Evolutionary conservation across 495 filamentous ascomycete species (phyloP).

Genomic region (Hypoxylon cercidicola): DNA sequence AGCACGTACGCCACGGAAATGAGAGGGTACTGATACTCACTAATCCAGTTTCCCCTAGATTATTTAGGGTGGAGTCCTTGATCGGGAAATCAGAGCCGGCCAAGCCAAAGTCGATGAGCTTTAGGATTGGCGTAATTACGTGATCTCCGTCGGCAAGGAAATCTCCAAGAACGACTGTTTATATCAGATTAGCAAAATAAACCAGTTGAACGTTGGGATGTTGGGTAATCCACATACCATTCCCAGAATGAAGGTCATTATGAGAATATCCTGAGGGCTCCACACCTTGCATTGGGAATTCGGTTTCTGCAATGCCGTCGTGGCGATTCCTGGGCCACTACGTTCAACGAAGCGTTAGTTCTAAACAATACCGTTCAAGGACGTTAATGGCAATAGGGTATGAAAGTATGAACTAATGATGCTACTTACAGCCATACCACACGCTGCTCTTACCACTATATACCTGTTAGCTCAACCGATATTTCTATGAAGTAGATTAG

Average conservation of each 20-base stretch:
- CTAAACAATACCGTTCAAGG: background rate
- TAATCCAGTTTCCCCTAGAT: conserved; percentile 5
- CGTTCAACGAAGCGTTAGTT: conserved; percentile 1
- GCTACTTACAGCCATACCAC: conserved; percentile 23
- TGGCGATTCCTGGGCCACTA: conserved; percentile 12
- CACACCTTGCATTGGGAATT: background rate
- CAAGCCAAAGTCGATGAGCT: conserved; percentile 30
- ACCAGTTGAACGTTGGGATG: background rate
- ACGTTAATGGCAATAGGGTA: background rate
- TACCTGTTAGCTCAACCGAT: conserved; percentile 8
- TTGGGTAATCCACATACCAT: conserved; percentile 17
- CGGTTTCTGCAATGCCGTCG: background rate
- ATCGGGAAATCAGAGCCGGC: background rate
- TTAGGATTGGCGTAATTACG: conserved; percentile 23
- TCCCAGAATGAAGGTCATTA: conserved; percentile 19
- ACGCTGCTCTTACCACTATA: conserved; percentile 24
- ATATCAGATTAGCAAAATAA: conserved; percentile 7
- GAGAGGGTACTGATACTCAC: conserved; percentile 12
- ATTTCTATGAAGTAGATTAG: background rate
- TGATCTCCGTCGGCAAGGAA: conserved; percentile 8
- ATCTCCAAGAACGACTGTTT: conserved; percentile 21
- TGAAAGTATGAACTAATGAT: background rate
- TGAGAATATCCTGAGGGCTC: background rate
- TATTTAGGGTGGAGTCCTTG: background rate
- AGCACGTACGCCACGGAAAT: background rate